Conservation (phyloP, 805 yeast species). For the Metschnikowia colocasiae region DNA sequence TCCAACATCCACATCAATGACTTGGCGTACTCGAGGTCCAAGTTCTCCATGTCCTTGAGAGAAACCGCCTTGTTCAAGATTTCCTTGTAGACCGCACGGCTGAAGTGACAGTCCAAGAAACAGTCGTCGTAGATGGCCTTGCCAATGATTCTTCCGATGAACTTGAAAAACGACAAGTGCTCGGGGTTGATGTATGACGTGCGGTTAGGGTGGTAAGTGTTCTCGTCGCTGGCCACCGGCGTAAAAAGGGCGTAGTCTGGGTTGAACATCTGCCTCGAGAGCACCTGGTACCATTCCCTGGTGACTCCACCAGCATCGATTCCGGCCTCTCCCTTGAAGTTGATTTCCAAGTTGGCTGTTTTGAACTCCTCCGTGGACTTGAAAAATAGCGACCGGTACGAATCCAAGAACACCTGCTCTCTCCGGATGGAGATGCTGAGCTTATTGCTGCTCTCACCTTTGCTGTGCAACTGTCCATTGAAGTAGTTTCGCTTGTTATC, state of each 20-base stretch:
- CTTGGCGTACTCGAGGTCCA: slow-evolving; percentile 89
- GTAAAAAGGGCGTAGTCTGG: slow-evolving; percentile 90
- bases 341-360: slow-evolving; percentile 67
- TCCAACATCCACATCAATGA: slow-evolving; percentile 94
- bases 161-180: slow-evolving; percentile 87
- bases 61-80: slow-evolving; percentile 77
- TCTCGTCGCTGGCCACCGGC: slow-evolving; percentile 87
- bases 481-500: slow-evolving; percentile 90
- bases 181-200: slow-evolving; percentile 92
- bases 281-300: slow-evolving; percentile 94
- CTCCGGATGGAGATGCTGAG: slow-evolving; percentile 70
- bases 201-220: slow-evolving; percentile 93
- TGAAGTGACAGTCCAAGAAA: slow-evolving; percentile 88
- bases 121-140: slow-evolving; percentile 88
- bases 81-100: slow-evolving; percentile 89
- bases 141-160: slow-evolving; percentile 90
- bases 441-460: slow-evolving; percentile 42
- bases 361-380: slow-evolving; percentile 71
- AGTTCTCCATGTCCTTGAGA: slow-evolving; percentile 88
- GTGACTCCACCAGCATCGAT: slow-evolving; percentile 98
- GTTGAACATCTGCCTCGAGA: slow-evolving; percentile 92
- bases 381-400: slow-evolving; percentile 78
- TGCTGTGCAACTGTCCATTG: slow-evolving; percentile 63
- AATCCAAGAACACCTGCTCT: slow-evolving; percentile 87
- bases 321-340: slow-evolving; percentile 92